Percentiles rank a stretch among this genome's conserved stretches.
phyloP scores from a whole-genome alignment of 1,284 basidiomycete species.

The Polyporus tsugae region DNA sequence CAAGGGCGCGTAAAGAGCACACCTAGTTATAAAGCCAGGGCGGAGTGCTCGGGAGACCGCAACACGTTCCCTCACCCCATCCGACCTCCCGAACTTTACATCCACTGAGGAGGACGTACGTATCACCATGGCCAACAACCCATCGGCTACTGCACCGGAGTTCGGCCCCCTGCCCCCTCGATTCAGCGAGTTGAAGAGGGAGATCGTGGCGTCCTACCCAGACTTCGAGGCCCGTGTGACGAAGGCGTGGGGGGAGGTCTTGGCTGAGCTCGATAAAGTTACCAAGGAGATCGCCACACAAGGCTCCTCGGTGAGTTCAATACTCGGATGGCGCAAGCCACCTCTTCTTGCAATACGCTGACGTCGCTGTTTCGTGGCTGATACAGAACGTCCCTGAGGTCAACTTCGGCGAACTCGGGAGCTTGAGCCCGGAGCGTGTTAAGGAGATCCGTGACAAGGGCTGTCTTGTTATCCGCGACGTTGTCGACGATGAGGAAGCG shows the following conservation, averaged over 20 bases:
- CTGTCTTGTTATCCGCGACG: conserved; percentile 66
- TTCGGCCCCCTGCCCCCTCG: conserved; percentile 49
- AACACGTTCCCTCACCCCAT: not conserved
- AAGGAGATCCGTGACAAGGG: conserved; percentile 63
- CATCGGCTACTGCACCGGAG: conserved; percentile 12
- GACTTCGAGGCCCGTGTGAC: conserved; percentile 59
- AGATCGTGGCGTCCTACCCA: conserved; percentile 60
- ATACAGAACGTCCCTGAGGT: conserved; percentile 63
- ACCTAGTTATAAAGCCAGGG: not conserved
- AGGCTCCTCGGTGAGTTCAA: conserved; percentile 56
- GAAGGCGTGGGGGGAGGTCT: conserved; percentile 64
- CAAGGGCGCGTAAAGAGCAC: conserved; percentile 6
- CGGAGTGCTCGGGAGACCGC: not conserved
- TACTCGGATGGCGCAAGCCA: not conserved
- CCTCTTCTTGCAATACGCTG: not conserved
- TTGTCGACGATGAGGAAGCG: conserved; percentile 65
- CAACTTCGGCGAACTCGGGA: conserved; percentile 60
- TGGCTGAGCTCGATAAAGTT: conserved; percentile 55
- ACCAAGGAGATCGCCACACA: conserved; percentile 53
- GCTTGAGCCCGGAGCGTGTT: conserved; percentile 54
- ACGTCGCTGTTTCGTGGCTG: not conserved
- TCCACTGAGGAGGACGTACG: not conserved
- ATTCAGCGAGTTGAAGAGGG: conserved; percentile 63
- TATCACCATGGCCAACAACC: not conserved
- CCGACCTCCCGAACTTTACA: too few species aligned